A percentile compares a stretch with the other conserved stretches of the same genome.
These are phyloP conservation scores for Fusarium sp. DNA, from an alignment of 2,329 filamentous ascomycete species.

Conservation along the genomic window DNA sequence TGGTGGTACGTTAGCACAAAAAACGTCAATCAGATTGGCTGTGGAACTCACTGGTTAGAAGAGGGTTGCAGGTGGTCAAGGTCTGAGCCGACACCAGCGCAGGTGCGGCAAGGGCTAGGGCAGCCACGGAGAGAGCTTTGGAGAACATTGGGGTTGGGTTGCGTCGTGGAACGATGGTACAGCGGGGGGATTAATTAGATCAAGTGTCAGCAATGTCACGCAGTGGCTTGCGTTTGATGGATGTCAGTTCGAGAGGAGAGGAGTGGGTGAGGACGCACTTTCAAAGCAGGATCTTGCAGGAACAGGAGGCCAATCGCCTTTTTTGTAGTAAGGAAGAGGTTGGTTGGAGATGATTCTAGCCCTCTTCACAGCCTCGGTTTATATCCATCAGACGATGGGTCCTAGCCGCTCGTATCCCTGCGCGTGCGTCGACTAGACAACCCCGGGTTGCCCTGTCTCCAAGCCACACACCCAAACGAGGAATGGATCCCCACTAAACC, in stretches of 20 bases:
- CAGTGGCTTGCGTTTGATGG: conserved; percentile 3
- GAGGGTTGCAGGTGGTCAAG: conserved; percentile 33
- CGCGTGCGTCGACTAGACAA: conserved; percentile 27
- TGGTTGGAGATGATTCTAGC: conserved; percentile 17
- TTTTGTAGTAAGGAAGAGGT: conserved; percentile 11
- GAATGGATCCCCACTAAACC: conserved; percentile 11
- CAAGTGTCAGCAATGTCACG: conserved; percentile 8
- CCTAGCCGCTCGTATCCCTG: conserved; percentile 20
- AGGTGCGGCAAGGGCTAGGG: conserved; percentile 30
- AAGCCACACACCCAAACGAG: conserved; percentile 9
- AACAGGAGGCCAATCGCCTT: not conserved
- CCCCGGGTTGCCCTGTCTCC: conserved; percentile 14
- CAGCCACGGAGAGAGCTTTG: conserved; percentile 23
- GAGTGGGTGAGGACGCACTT: conserved; percentile 18
- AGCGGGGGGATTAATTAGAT: not conserved
- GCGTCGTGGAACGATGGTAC: conserved; percentile 16
- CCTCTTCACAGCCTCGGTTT: conserved; percentile 29
- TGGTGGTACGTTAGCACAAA: conserved; percentile 13
- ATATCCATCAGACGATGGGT: conserved; percentile 23
- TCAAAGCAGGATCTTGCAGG: not conserved
- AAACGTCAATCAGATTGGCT: not conserved
- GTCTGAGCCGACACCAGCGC: conserved; percentile 35
- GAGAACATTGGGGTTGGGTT: conserved; percentile 19
- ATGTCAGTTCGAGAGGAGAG: not conserved
- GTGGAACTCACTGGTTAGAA: conserved; percentile 22